Evolutionary conservation across 305 asterid species (phyloP).

Genomic region (Fraxinus angustifolia): DNA sequence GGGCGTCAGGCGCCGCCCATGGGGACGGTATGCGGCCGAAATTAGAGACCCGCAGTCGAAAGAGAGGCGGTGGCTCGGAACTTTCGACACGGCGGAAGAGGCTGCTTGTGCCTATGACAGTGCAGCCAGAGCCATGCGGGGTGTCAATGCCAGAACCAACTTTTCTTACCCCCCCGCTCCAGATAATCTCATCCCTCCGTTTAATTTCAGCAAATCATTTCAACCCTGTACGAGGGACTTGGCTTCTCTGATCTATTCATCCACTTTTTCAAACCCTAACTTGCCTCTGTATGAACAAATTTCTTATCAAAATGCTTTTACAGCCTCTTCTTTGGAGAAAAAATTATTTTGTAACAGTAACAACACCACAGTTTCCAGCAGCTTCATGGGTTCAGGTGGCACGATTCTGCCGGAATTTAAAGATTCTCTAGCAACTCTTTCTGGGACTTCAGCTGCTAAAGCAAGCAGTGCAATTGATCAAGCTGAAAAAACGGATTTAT

Average conservation of each 20-base stretch:
- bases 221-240: constrained; percentile 27
- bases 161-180: constrained; percentile 65
- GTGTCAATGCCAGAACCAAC: constrained; percentile 73
- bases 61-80: constrained; percentile 86
- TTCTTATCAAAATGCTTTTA: too few species aligned
- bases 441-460: background rate
- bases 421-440: background rate
- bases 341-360: too few species aligned
- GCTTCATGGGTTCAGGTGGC: background rate
- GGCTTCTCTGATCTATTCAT: constrained; percentile 14
- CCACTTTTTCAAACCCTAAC: constrained; percentile 35
- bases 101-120: constrained; percentile 95
- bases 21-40: constrained; percentile 97
- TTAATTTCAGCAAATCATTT: constrained; percentile 33
- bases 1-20: constrained; percentile 92
- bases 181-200: constrained; percentile 31
- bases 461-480: background rate
- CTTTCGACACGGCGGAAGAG: constrained; percentile 91
- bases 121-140: constrained; percentile 94
- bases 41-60: constrained; percentile 82
- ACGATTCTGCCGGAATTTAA: constrained; percentile 8
- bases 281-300: constrained; percentile 19
- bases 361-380: background rate
- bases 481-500: constrained; percentile 46
- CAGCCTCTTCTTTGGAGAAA: too few species aligned